Evolutionary conservation across 177 flowering plant genomes (phyloP).

Genomic region (Vitis hybrid): DNA sequence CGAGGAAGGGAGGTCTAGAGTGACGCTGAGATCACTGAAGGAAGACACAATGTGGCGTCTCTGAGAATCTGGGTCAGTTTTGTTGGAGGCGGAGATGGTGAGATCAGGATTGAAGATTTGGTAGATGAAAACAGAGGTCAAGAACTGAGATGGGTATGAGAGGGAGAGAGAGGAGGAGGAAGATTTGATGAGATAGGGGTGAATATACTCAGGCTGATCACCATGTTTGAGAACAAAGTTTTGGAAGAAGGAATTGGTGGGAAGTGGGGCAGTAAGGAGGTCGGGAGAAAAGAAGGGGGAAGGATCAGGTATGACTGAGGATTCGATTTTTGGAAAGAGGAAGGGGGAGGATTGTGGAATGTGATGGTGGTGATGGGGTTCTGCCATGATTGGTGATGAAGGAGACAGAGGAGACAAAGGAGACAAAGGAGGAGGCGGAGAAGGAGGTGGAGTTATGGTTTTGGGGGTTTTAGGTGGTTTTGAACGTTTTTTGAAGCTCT

Average conservation of each 20-base stretch:
- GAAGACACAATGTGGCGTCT: constrained; percentile 54
- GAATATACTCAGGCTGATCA: constrained; percentile 61
- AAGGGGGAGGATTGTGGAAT: constrained; percentile 18
- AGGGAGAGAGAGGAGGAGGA: constrained; percentile 38
- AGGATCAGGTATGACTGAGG: constrained; percentile 57
- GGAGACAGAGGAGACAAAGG: not conserved
- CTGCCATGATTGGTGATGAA: constrained; percentile 10
- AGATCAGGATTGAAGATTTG: too few relatives aligned
- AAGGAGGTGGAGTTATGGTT: not conserved
- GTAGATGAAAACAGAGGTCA: too few relatives aligned
- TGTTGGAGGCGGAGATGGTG: too few relatives aligned
- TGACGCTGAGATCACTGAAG: constrained; percentile 74
- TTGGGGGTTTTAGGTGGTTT: constrained; percentile 15
- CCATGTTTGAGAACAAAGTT: constrained; percentile 57
- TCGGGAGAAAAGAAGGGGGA: constrained; percentile 49
- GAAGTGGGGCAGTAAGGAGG: constrained; percentile 57
- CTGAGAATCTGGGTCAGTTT: constrained; percentile 9
- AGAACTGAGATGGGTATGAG: constrained; percentile 10
- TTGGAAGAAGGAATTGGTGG: constrained; percentile 66
- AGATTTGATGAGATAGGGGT: constrained; percentile 50
- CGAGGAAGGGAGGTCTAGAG: constrained; percentile 60
- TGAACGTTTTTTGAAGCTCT: constrained; percentile 21
- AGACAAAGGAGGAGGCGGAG: constrained; percentile 11
- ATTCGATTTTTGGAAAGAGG: constrained; percentile 42
- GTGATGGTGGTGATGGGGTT: not conserved